A percentile compares a stretch with the other conserved stretches of the same genome.
Conservation (phyloP, 352 stramenopile genomes). For the Globisporangium mamillatum region DNA sequence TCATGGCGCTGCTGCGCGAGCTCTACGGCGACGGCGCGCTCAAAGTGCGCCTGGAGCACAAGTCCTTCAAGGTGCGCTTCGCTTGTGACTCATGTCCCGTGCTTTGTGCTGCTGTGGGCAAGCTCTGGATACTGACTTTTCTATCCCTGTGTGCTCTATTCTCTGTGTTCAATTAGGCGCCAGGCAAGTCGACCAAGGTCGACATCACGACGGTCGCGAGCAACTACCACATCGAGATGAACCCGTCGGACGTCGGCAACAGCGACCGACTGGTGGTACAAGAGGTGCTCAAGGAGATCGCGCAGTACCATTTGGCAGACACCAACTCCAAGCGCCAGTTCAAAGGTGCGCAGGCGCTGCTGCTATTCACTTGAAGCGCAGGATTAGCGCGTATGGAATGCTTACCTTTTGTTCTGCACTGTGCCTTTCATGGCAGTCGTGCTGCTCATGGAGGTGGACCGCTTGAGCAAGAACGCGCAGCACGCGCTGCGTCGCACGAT, state of each 20-base stretch:
- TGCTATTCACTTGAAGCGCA: not conserved
- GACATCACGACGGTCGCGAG: conserved; percentile 98
- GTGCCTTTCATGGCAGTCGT: conserved; percentile 71
- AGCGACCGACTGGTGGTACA: conserved; percentile 98
- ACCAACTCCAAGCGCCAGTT: conserved; percentile 72
- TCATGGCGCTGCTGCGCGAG: conserved; percentile 94
- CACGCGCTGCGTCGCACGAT: conserved; percentile 96
- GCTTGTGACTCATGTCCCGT: not conserved
- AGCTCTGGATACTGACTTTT: not conserved
- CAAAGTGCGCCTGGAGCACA: conserved; percentile 86
- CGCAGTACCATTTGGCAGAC: conserved; percentile 86
- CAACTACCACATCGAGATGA: conserved; percentile 99
- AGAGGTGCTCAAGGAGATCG: conserved; percentile 99
- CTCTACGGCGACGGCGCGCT: conserved; percentile 95
- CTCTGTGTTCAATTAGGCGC: conserved; percentile 16
- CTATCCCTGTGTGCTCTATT: not conserved
- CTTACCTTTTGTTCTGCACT: conserved; percentile 21
- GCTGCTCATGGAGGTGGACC: conserved; percentile 97
- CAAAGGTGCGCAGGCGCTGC: conserved; percentile 36
- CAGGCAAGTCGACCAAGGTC: conserved; percentile 87
- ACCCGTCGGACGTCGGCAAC: conserved; percentile 95
- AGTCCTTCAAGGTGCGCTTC: conserved; percentile 87
- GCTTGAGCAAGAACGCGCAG: conserved; percentile 97
- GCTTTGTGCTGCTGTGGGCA: not conserved
- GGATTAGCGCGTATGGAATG: not conserved